phyloP scores from a whole-genome alignment of 2,329 filamentous ascomycete species.

The Pseudonectria foliicola region DNA sequence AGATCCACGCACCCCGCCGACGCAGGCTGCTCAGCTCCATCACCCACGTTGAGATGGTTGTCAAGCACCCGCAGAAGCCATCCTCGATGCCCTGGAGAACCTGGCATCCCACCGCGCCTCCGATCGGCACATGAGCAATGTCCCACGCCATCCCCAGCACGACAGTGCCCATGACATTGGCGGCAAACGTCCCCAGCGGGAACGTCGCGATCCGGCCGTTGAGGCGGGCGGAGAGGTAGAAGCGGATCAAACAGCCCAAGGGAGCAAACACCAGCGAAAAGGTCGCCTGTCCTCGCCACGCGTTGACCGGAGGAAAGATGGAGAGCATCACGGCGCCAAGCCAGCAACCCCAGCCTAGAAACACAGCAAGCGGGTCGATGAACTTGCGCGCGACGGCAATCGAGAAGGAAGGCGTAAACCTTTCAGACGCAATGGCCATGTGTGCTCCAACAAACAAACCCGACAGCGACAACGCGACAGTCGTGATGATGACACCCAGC shows the following conservation, averaged over 20 bases:
- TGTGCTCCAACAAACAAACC: slow-evolving; percentile 70
- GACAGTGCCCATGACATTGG: slow-evolving; percentile 71
- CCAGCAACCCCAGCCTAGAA: slow-evolving; percentile 71
- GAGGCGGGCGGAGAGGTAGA: slow-evolving; percentile 63
- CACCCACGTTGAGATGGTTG: slow-evolving; percentile 63
- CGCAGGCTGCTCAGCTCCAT: slow-evolving; percentile 49
- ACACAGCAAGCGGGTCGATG: slow-evolving; percentile 55
- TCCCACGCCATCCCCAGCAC: slow-evolving; percentile 73
- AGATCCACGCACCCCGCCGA: slow-evolving; percentile 55
- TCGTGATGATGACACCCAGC: slow-evolving; percentile 65
- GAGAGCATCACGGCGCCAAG: slow-evolving; percentile 66
- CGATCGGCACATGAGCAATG: slow-evolving; percentile 59
- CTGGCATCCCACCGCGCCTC: slow-evolving; percentile 56
- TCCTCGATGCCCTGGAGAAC: slow-evolving; percentile 60
- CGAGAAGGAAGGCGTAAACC: slow-evolving; percentile 52
- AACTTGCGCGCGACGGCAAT: slow-evolving; percentile 49
- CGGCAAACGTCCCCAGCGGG: slow-evolving; percentile 77
- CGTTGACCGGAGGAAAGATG: slow-evolving; percentile 62
- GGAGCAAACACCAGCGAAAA: slow-evolving; percentile 81
- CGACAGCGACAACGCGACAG: slow-evolving; percentile 61
- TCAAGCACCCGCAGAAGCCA: slow-evolving; percentile 60
- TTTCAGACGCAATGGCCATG: slow-evolving; percentile 56
- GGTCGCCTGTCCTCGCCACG: slow-evolving; percentile 68
- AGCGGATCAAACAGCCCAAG: slow-evolving; percentile 67
- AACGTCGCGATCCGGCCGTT: slow-evolving; percentile 63